phyloP scores from a whole-genome alignment of 768 basidiomycete species.

The Lactifluus echinatus region DNA sequence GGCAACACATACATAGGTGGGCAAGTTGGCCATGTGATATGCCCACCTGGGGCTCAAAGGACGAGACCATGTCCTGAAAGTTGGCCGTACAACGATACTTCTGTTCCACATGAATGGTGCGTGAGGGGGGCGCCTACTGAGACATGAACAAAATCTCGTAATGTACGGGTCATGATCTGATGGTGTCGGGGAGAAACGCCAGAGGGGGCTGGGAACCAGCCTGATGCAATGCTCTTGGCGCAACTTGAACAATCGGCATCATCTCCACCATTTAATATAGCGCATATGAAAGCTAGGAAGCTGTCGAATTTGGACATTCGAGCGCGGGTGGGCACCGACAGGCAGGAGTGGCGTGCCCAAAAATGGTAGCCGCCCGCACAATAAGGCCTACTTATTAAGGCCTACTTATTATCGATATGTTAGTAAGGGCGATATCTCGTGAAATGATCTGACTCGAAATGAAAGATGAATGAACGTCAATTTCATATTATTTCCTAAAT shows the following conservation, averaged over 20 bases:
- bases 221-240: conserved; percentile 7
- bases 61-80: not conserved
- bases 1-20: not conserved
- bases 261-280: conserved; percentile 6
- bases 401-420: conserved; percentile 2
- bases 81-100: not conserved
- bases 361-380: not conserved
- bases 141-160: not conserved
- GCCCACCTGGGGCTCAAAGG: not conserved
- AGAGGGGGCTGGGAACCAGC: conserved; percentile 11
- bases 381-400: not conserved
- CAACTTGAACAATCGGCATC: not conserved
- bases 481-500: not conserved
- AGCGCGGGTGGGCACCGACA: not conserved
- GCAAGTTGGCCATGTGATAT: not conserved
- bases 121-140: not conserved
- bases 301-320: not conserved
- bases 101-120: not conserved
- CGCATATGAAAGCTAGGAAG: not conserved
- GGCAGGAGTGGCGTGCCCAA: not conserved
- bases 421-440: not conserved
- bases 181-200: not conserved
- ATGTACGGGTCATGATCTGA: not conserved
- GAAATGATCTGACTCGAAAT: not conserved
- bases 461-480: not conserved